phyloP scores from a whole-genome alignment of 306 rosid species.

The Delonix regia region DNA sequence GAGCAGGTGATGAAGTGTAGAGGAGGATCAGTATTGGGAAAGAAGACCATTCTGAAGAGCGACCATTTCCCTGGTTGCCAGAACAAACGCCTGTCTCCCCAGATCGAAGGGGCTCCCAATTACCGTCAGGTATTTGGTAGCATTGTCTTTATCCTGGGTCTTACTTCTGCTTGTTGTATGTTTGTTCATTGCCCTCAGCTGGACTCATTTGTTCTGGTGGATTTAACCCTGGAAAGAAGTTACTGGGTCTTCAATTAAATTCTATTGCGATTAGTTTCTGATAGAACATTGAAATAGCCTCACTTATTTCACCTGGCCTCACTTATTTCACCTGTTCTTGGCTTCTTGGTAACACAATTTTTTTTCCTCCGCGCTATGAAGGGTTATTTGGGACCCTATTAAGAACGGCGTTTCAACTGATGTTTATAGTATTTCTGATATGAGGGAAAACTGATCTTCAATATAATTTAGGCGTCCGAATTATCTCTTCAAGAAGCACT shows the following conservation, averaged over 20 bases:
- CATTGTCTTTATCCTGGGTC: background rate
- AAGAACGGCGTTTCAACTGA: background rate
- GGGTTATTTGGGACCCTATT: background rate
- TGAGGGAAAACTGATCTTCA: background rate
- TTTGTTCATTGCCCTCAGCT: background rate
- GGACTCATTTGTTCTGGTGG: background rate
- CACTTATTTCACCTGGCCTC: background rate
- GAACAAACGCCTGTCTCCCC: constrained; percentile 84
- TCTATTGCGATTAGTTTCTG: background rate
- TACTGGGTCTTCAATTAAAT: background rate
- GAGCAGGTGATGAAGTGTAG: constrained; percentile 84
- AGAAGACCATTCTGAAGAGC: constrained; percentile 89
- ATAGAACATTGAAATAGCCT: background rate
- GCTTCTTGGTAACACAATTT: background rate
- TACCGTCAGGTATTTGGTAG: constrained; percentile 68
- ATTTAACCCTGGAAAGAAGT: background rate
- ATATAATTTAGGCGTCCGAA: background rate
- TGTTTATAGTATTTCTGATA: background rate
- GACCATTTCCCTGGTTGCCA: constrained; percentile 99
- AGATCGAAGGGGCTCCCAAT: constrained; percentile 96
- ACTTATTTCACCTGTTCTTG: background rate
- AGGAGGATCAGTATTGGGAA: constrained; percentile 85
- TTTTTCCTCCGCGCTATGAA: background rate
- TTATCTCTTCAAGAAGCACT: background rate
- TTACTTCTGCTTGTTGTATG: background rate